phyloP scores from a whole-genome alignment of 1,284 basidiomycete species.

The Stereum hirsutum region DNA sequence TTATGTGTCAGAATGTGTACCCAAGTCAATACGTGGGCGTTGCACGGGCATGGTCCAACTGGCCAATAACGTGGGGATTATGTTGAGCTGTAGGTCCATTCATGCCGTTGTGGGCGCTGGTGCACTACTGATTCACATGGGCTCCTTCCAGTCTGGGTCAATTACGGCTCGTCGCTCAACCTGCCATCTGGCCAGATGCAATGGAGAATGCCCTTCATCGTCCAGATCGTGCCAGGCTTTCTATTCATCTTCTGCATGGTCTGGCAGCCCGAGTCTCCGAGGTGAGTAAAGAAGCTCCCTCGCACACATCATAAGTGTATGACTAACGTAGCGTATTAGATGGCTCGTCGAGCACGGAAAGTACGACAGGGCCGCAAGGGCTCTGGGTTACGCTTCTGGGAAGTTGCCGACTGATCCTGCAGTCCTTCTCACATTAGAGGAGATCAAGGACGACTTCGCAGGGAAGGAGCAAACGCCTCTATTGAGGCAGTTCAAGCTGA shows the following conservation, averaged over 20 bases:
- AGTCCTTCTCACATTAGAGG: constrained; percentile 34
- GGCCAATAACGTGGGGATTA: constrained; percentile 36
- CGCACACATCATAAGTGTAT: no score
- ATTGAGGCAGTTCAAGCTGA: constrained; percentile 28
- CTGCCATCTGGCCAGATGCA: constrained; percentile 28
- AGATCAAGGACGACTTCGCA: constrained; percentile 40
- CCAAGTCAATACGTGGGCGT: constrained; percentile 43
- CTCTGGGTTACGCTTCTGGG: constrained; percentile 36
- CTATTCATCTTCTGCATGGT: constrained; percentile 36
- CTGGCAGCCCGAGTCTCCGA: constrained; percentile 48
- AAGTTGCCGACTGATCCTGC: constrained; percentile 28
- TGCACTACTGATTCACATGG: neutral
- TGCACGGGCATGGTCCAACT: constrained; percentile 51
- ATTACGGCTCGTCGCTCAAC: constrained; percentile 30
- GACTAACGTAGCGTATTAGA: no score
- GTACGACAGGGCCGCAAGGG: constrained; percentile 38
- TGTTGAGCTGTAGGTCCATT: constrained; percentile 35
- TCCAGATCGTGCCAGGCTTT: constrained; percentile 44
- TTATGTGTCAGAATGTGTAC: constrained; percentile 50
- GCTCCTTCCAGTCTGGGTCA: constrained; percentile 32
- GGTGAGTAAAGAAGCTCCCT: no score
- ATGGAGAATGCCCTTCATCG: constrained; percentile 47
- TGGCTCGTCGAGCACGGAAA: constrained; percentile 48
- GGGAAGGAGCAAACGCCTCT: constrained; percentile 31
- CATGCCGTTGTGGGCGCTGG: neutral